Base-by-base conservation (phyloP, 1,284 basidiomycete genomes). In the Tylopilus sp. region DNA sequence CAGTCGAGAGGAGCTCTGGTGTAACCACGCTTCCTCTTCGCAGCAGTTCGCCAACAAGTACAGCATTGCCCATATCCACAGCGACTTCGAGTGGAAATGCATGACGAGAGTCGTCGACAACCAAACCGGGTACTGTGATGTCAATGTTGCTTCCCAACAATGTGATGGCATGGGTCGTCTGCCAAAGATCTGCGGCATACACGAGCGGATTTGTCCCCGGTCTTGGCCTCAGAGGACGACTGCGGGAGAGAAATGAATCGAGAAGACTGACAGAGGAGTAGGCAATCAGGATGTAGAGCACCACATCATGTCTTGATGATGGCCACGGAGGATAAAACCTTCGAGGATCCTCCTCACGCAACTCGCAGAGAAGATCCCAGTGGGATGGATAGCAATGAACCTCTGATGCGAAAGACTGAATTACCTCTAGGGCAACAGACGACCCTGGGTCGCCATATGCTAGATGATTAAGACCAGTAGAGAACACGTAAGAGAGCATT, bases 381-480 rank as follows among this genome's bases (percentile, higher is more conserved):
- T 55, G 56, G 6, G 56, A 58, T 5, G 64, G 56, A 41, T 65
- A 36, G 8, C 22, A 22, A 15, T 47, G 47, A 18, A 65, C 16
- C n/a, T 39, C 47, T 16, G 29, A 52, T 24, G 33, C 62, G 3
- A 65, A 53, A 41, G 44, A 55, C 33, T 52, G 18, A 4, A 65
- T 19, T 10, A 49, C 53, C 29, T 56, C 47, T 2, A 65, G 53
- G 19, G 29, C 5, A 6, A 12, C 2, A 10, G n/a, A 16, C n/a
- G 58, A 64, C 8, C 22, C 49, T 1, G 44, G n/a, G 24, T 58
- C 44, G 13, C 59, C 49, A 24, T 65, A 10, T 12, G 62, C 44
- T 10, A 65, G 44, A 36, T 65, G 64, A 8, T 65, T 38, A 12
- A 58, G 52, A 15, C 60, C 63, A 32, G 26, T 49, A 6, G 63